Evolutionary conservation across 2,329 filamentous ascomycete genomes (phyloP), one percentile per base, ranked within the genome.

Genomic region (Akanthomyces muscarius): DNA sequence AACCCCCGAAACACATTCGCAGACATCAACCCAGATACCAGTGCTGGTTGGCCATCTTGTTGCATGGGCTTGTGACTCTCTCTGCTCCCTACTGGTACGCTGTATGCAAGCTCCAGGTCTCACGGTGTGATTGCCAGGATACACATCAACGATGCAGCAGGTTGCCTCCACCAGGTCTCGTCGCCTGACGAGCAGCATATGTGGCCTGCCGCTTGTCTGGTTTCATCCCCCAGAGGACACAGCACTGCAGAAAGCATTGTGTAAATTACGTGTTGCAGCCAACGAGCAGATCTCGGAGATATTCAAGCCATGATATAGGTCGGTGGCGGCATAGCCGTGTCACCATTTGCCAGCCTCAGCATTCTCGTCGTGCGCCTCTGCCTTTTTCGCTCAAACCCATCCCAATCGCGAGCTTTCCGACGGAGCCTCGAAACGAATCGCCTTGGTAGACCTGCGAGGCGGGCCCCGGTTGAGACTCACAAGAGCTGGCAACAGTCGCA

Each of bases 181-280:
- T 59, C 56, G 56, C 45, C 56, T 51, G 23, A 42, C 21, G 36
- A 36, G 23, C 47, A 42, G 52, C 38, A 38, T 36, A 51, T 42
- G 47, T 60, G 57, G 57, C 57, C 47, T 23, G 36, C 21, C 33
- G 51, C 47, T 36, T 5, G 52, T 55, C 52, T 44, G 52, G 52
- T 55, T 55, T 55, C 52, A 55, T 55, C n/a, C 30, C 38, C 33
- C n/a, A 5, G 41, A 36, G 42, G 28, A 50, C 55, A 47, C 11
- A 18, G 42, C 41, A 28, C 55, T 36, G 18, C 42, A 21, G 41
- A 30, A 21, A 18, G 42, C 42, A 28, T 21, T 28, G 30, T 36
- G 45, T 51, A 47, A 7, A 57, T 47, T 48, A 4, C 33, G 30
- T 50, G 56, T 50, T 50, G 25, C 45, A 59, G 55, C 21, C 45